Evolutionary conservation across 2,329 filamentous ascomycete genomes (phyloP), one percentile per base, ranked within the genome.

Genomic region (Chaetomium sp.): DNA sequence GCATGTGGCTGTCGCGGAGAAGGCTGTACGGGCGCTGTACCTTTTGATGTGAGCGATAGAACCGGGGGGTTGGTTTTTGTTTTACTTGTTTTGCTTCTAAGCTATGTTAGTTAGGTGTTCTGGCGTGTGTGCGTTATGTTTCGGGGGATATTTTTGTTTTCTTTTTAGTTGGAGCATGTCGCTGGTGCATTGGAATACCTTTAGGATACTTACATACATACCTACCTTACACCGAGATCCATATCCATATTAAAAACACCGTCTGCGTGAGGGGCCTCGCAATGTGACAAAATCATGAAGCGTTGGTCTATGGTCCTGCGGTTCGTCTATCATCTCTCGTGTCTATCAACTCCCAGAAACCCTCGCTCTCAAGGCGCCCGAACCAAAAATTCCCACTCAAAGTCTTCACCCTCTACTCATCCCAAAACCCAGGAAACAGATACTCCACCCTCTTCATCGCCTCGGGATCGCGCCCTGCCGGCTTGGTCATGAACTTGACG

Each of bases 401-500:
- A 12, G 7, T 25, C 23, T 60, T 60, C 69, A 5, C 12, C 13
- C 7, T 53, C 31, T 69, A 79, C 53, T 77, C 73, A 55, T 82
- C 73, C 77, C 84, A 92, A 76, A 93, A 93, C 1, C 89, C 90
- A 1, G 93, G 93, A 80, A 97, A 98, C 64, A 99, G 79, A 82
- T 90, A 99, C 73, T 89, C 85, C 60, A 97, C 80, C 79, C 87
- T 94, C 83, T 91, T 86, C 78, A 90, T 83, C 1, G 90, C 91
- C 76, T 94, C 90, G 16, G 85, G 81, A 66, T 85, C 85, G 72
- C 93, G 86, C 29, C 91, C 91, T 57, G 87, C 85, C 49, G 88
- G 86, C 75, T 93, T 90, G 57, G 94, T 97, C 81, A 94, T 96
- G 73, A 87, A 88, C 74, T 86, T 85, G 69, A 96, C 86, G 49